Evolutionary conservation across 78 protist species (phyloP).

Genomic region (slime mould (Dictyostelium discoideum)): DNA sequence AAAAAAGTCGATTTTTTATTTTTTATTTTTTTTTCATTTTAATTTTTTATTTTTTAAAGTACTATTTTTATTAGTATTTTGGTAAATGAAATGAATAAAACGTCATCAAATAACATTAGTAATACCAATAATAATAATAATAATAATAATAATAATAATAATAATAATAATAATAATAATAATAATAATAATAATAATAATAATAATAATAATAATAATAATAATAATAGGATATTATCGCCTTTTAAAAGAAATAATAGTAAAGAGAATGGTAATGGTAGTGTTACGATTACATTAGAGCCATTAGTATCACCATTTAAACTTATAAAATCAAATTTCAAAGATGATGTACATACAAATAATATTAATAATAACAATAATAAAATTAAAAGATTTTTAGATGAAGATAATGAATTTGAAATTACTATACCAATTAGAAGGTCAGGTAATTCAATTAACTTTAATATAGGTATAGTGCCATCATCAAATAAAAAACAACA

Average conservation of each 20-base stretch:
- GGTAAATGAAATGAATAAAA: neutral
- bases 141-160: too few relatives aligned
- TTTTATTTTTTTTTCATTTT: too few relatives aligned
- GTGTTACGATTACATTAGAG: neutral
- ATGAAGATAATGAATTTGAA: neutral
- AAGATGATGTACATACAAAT: neutral
- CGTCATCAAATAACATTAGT: neutral
- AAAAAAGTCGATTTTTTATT: neutral
- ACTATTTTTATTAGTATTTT: neutral
- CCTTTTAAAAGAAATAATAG: neutral
- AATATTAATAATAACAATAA: neutral
- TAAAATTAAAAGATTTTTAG: neutral
- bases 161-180: too few relatives aligned
- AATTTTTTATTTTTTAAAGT: neutral
- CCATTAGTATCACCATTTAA: slow-evolving; percentile 13
- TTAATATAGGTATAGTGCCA: neutral
- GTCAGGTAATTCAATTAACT: neutral
- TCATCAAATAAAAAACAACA: neutral
- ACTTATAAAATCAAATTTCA: neutral
- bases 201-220: too few relatives aligned
- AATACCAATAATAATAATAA: too few relatives aligned
- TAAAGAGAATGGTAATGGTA: neutral
- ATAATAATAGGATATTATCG: neutral
- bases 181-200: too few relatives aligned
- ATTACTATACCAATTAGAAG: neutral